These are phyloP conservation scores for Orbilia javanica DNA, from an alignment of 2,329 filamentous ascomycete genomes.

Conservation along the genomic window DNA sequence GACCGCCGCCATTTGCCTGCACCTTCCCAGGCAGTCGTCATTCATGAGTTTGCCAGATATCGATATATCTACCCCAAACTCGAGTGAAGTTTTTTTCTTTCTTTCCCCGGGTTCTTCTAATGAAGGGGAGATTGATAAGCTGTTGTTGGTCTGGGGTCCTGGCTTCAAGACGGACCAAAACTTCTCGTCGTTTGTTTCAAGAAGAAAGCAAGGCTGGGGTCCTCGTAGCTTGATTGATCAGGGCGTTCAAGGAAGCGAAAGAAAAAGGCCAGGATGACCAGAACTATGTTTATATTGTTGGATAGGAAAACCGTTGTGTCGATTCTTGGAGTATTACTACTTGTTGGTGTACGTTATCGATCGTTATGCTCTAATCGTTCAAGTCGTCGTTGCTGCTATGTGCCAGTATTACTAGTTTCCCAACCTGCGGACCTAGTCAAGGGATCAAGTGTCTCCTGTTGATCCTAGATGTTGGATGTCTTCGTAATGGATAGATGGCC, in stretches of 20 bases:
- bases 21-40: constrained; percentile 47
- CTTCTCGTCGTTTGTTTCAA: constrained; percentile 24
- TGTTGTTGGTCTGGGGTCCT: constrained; percentile 19
- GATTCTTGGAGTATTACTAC: not conserved
- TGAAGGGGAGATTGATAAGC: constrained; percentile 13
- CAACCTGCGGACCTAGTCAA: constrained; percentile 4
- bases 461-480: constrained; percentile 21
- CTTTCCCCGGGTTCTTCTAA: constrained; percentile 6
- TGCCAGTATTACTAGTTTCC: not conserved
- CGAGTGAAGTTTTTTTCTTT: not conserved
- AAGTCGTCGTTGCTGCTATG: not conserved
- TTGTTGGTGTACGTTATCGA: constrained; percentile 18
- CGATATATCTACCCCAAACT: constrained; percentile 8
- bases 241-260: constrained; percentile 5
- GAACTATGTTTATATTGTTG: constrained; percentile 20
- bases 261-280: constrained; percentile 24
- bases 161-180: constrained; percentile 13
- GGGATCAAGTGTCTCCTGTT: constrained; percentile 23
- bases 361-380: constrained; percentile 14
- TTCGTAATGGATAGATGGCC: constrained; percentile 3
- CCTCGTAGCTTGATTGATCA: constrained; percentile 10
- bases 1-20: constrained; percentile 15
- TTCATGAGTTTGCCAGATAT: constrained; percentile 48
- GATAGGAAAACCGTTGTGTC: constrained; percentile 10
- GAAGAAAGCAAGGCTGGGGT: constrained; percentile 23